Conservation (phyloP, 192 early-diverging fungal genomes). For the Phlyctochytrium planicorne region DNA sequence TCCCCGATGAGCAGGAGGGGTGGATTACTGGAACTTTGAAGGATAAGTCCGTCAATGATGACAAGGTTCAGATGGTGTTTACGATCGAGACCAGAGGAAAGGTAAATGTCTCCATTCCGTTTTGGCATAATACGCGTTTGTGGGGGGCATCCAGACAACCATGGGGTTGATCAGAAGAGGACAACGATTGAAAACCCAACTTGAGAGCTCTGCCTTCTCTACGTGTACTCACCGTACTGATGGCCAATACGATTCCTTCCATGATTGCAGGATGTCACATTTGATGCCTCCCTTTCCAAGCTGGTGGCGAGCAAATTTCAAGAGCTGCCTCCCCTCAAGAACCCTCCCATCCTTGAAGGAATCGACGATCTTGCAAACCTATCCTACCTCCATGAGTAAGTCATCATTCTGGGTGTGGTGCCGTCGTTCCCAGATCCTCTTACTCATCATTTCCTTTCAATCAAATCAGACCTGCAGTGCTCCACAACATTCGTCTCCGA, state of each 20-base stretch:
- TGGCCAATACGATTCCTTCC: no score
- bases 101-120: constrained; percentile 29
- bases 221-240: no score
- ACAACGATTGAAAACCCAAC: background rate
- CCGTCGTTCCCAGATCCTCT: constrained; percentile 40
- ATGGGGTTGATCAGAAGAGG: background rate
- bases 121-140: no score
- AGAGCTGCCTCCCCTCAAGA: constrained; percentile 83
- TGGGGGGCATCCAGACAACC: no score
- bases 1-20: constrained; percentile 74
- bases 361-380: constrained; percentile 90
- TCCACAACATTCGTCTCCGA: constrained; percentile 88
- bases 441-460: no score
- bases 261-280: constrained; percentile 54
- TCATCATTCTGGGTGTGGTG: constrained; percentile 11
- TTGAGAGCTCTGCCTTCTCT: no score
- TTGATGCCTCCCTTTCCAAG: constrained; percentile 64
- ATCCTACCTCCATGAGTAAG: constrained; percentile 92
- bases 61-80: constrained; percentile 62
- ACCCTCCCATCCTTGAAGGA: constrained; percentile 53
- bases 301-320: constrained; percentile 56
- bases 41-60: constrained; percentile 46
- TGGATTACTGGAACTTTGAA: constrained; percentile 69
- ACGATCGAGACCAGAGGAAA: constrained; percentile 55
- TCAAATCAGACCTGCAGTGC: constrained; percentile 70